phyloP scores from a whole-genome alignment of 1,284 basidiomycete species.

The Meira nashicola region DNA sequence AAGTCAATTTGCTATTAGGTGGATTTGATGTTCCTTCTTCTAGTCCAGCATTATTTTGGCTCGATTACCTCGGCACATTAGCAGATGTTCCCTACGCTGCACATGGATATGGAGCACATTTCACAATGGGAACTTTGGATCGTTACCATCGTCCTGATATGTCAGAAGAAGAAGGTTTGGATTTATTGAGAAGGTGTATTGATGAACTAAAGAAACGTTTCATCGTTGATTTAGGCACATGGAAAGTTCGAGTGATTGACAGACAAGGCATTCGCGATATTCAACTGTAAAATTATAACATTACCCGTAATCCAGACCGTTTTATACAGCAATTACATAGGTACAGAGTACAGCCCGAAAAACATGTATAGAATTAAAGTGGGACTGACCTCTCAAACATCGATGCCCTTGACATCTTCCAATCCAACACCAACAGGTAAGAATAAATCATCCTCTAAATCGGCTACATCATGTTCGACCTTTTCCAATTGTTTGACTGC shows the following conservation, averaged over 20 bases:
- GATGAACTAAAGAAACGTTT: conserved; percentile 76
- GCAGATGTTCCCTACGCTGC: conserved; percentile 85
- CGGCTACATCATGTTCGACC: conserved; percentile 18
- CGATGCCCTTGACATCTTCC: conserved; percentile 15
- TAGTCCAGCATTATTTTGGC: conserved; percentile 78
- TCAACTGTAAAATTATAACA: conserved; percentile 58
- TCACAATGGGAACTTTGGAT: conserved; percentile 85
- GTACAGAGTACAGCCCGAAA: neutral
- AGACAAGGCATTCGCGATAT: conserved; percentile 78
- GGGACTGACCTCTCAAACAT: neutral
- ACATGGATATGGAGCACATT: conserved; percentile 91
- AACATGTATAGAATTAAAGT: neutral
- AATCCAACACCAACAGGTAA: conserved; percentile 29
- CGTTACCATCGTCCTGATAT: conserved; percentile 72
- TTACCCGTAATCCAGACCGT: neutral
- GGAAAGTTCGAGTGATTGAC: conserved; percentile 85
- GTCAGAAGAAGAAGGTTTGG: conserved; percentile 75
- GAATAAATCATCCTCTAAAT: conserved; percentile 19
- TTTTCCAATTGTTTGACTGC: conserved; percentile 22
- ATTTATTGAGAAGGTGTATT: conserved; percentile 76
- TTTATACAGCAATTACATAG: neutral
- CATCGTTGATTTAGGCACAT: conserved; percentile 69
- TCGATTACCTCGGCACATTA: conserved; percentile 89
- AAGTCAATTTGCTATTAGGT: conserved; percentile 86
- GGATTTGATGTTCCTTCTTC: conserved; percentile 72